Percentiles rank a stretch among this genome's conserved stretches.
phyloP scores from a whole-genome alignment of 176 grass and related monocot species.

The Avena eriantha region DNA sequence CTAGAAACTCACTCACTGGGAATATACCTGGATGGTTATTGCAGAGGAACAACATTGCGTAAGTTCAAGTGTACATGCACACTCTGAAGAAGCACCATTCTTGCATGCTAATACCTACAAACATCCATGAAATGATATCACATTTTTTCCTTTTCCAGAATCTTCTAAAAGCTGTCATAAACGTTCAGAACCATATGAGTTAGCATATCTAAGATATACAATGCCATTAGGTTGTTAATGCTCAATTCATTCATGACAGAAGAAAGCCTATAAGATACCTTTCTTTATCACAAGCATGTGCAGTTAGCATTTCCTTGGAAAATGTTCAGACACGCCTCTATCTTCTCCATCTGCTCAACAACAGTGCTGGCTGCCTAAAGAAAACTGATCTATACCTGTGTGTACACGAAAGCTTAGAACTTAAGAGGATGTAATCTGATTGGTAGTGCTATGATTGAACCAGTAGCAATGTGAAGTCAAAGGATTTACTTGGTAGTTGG shows the following conservation, averaged over 20 bases:
- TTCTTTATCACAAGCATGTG: background rate
- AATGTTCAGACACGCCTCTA: constrained; percentile 8
- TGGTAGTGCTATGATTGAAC: constrained; percentile 22
- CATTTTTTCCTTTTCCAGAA: background rate
- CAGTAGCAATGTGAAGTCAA: constrained; percentile 8
- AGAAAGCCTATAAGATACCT: constrained; percentile 9
- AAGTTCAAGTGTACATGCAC: constrained; percentile 45
- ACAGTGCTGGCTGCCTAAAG: background rate
- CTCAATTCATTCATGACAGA: constrained; percentile 1
- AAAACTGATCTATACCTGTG: background rate
- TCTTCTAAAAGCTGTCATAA: background rate
- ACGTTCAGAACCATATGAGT: background rate
- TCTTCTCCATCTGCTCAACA: background rate
- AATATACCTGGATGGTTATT: constrained; percentile 79
- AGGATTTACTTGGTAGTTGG: constrained; percentile 1
- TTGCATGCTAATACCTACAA: constrained; percentile 21
- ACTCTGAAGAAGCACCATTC: background rate
- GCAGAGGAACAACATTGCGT: constrained; percentile 73
- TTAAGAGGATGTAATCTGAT: background rate
- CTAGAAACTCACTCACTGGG: constrained; percentile 77
- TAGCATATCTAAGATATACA: constrained; percentile 12
- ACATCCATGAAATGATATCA: constrained; percentile 1
- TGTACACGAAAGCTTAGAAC: constrained; percentile 17
- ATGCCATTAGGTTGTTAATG: background rate
- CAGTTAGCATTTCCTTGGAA: constrained; percentile 3